Percentiles rank a stretch among this genome's conserved stretches.
Evolutionary conservation across 1,139 yeast species (phyloP).

Genomic region (Candida sp.): DNA sequence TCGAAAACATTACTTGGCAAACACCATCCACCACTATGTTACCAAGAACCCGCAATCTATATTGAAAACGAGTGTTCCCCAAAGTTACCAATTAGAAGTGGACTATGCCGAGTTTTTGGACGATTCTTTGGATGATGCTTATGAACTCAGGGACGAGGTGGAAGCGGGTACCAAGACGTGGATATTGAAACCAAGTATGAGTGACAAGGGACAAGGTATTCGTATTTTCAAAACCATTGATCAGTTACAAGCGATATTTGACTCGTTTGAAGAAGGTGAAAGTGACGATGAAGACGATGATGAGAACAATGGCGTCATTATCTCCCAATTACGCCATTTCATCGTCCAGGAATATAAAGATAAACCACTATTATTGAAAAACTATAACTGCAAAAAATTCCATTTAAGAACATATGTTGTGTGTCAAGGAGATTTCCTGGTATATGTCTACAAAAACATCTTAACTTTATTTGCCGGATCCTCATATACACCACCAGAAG

Average conservation of each 20-base stretch:
- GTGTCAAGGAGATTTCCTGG: conserved; percentile 68
- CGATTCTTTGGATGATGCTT: conserved; percentile 88
- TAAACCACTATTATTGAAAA: conserved; percentile 61
- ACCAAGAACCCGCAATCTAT: conserved; percentile 74
- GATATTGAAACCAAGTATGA: conserved; percentile 95
- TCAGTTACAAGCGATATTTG: conserved; percentile 78
- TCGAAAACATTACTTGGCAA: conserved; percentile 82
- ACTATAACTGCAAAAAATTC: conserved; percentile 71
- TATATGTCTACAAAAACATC: conserved; percentile 76
- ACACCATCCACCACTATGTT: conserved; percentile 68
- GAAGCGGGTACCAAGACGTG: conserved; percentile 64
- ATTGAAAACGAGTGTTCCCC: conserved; percentile 63
- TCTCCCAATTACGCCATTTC: conserved; percentile 87
- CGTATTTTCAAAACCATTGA: conserved; percentile 73
- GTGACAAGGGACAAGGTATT: conserved; percentile 96
- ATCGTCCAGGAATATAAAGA: conserved; percentile 78
- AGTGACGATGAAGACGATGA: conserved; percentile 46
- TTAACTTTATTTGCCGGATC: conserved; percentile 74
- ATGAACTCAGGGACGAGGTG: conserved; percentile 79
- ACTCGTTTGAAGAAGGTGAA: conserved; percentile 75
- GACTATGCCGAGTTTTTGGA: conserved; percentile 96
- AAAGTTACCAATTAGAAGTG: conserved; percentile 76
- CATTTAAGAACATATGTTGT: conserved; percentile 88
- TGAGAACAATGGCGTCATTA: conserved; percentile 58
- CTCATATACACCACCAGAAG: conserved; percentile 42